phyloP scores from a whole-genome alignment of 257 asterid species.

The Scutellaria galericulata region DNA sequence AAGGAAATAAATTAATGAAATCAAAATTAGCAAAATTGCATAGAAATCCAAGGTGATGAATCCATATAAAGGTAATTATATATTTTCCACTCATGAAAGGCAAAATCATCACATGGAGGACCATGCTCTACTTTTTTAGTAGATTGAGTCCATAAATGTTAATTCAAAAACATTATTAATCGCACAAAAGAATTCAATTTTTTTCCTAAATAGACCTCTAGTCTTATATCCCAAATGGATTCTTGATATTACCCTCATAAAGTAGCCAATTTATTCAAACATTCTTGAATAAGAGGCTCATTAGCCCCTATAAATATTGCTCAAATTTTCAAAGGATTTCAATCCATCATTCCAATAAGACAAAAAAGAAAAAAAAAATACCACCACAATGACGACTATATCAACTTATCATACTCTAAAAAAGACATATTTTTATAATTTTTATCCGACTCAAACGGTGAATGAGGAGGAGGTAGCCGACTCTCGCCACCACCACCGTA shows the following conservation, averaged over 20 bases:
- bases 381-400: slow-evolving; percentile 19
- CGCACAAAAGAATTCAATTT: not conserved
- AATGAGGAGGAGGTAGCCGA: slow-evolving; percentile 38
- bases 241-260: slow-evolving; percentile 36
- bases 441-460: slow-evolving; percentile 40
- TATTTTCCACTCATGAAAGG: not conserved
- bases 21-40: not conserved
- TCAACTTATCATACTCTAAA: slow-evolving; percentile 30
- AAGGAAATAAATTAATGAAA: slow-evolving; percentile 18
- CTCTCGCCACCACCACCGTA: slow-evolving; percentile 31
- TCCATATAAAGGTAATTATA: not conserved
- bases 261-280: slow-evolving; percentile 25
- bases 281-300: slow-evolving; percentile 15
- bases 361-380: not conserved
- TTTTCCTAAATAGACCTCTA: slow-evolving; percentile 29
- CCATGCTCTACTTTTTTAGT: slow-evolving; percentile 17
- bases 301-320: too few species aligned
- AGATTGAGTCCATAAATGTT: slow-evolving; percentile 23
- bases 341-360: not conserved
- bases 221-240: slow-evolving; percentile 32
- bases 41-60: slow-evolving; percentile 23
- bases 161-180: not conserved
- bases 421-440: slow-evolving; percentile 51
- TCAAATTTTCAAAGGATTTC: not conserved
- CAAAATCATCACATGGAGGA: not conserved